Conservation (phyloP, 2,329 filamentous ascomycete genomes). For the Coniochaeta sp. region DNA sequence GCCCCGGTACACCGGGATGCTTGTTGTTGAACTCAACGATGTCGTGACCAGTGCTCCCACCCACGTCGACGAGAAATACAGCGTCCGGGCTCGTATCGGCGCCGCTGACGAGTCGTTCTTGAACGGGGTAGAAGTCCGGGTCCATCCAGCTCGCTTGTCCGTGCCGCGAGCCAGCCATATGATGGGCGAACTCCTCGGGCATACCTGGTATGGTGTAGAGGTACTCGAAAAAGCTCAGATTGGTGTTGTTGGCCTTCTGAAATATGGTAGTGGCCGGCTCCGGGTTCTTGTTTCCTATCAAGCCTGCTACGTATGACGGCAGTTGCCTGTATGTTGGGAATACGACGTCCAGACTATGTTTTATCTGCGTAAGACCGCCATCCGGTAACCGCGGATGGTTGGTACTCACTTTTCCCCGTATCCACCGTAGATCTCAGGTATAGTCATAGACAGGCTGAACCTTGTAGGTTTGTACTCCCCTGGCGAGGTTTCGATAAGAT, state of each 20-base stretch:
- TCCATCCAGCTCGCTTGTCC: constrained; percentile 21
- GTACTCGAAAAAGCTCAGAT: constrained; percentile 23
- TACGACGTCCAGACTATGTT: neutral
- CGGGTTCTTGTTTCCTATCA: neutral
- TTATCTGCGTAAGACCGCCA: neutral
- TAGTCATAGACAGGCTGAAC: constrained; percentile 26
- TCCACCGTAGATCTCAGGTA: constrained; percentile 23
- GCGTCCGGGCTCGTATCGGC: constrained; percentile 8
- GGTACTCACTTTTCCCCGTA: neutral
- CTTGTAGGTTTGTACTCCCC: constrained; percentile 30
- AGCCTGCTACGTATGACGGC: neutral
- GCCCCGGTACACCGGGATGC: constrained; percentile 9
- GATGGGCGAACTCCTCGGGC: neutral
- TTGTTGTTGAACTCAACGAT: constrained; percentile 9
- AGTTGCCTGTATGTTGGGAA: neutral
- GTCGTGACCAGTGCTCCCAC: constrained; percentile 12
- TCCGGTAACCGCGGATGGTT: neutral
- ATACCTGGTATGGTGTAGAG: constrained; percentile 9
- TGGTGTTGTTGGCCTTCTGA: constrained; percentile 23
- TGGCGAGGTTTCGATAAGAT: constrained; percentile 23
- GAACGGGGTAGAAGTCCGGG: constrained; percentile 19
- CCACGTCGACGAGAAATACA: constrained; percentile 10
- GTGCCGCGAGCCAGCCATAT: constrained; percentile 21
- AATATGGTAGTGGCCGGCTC: neutral
- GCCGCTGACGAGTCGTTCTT: constrained; percentile 19